A percentile compares a stretch with the other conserved stretches of the same genome.
Conservation (phyloP, 192 early-diverging fungal species). For the Mortierella hygrophila region DNA sequence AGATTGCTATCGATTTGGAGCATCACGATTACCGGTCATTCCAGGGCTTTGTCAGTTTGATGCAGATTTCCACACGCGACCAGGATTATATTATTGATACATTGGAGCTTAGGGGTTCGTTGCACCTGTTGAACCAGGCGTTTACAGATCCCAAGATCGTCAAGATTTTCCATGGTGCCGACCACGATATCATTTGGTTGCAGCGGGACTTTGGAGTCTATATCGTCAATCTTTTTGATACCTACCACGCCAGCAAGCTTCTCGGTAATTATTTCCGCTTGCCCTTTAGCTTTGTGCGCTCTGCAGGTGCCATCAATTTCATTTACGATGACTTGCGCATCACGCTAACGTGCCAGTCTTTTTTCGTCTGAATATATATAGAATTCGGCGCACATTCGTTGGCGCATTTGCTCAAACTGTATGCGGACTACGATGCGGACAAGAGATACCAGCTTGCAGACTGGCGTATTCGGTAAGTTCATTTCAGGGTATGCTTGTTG, state of each 20-base stretch:
- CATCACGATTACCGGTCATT: slow-evolving; percentile 96
- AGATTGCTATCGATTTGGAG: slow-evolving; percentile 96
- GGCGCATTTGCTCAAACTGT: slow-evolving; percentile 84
- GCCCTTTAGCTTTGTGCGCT: too few species aligned
- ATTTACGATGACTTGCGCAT: background rate
- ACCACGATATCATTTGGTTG: slow-evolving; percentile 95
- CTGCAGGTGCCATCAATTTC: background rate
- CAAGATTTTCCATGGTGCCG: slow-evolving; percentile 98
- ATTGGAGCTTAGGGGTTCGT: slow-evolving; percentile 76
- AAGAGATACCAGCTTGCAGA: slow-evolving; percentile 97
- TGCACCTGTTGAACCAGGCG: slow-evolving; percentile 84
- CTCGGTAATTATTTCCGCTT: slow-evolving; percentile 58
- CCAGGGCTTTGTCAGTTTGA: slow-evolving; percentile 95
- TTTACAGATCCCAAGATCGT: slow-evolving; percentile 90
- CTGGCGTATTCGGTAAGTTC: slow-evolving; percentile 89
- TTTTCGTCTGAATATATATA: background rate
- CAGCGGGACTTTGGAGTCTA: slow-evolving; percentile 98
- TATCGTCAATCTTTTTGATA: slow-evolving; percentile 97
- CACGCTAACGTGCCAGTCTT: background rate
- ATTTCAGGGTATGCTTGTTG: too few species aligned
- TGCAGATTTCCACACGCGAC: slow-evolving; percentile 91
- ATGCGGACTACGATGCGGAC: slow-evolving; percentile 86
- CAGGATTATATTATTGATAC: slow-evolving; percentile 95
- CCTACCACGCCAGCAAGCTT: slow-evolving; percentile 91
- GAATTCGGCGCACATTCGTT: slow-evolving; percentile 84